Evolutionary conservation across 768 basidiomycete species (phyloP), one percentile per base, ranked within the genome.

Genomic region (Tricholoma hemisulphureum): DNA sequence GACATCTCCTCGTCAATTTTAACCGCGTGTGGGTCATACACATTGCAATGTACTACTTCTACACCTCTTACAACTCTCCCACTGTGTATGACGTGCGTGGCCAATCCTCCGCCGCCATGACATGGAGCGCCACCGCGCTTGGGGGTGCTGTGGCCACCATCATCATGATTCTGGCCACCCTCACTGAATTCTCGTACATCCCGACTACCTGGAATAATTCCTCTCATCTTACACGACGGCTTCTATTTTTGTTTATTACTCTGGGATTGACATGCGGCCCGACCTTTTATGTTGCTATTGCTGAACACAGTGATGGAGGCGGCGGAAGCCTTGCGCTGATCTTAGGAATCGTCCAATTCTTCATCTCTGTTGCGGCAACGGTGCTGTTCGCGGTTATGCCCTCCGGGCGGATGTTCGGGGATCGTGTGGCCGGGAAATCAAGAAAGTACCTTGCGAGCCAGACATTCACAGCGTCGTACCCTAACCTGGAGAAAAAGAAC

Each of bases 21-120:
- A 98, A 98, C 77, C 92, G 96, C 48, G 93, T 99, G 65, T 99
- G 97, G 95, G 94, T 98, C 73, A 89, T 96, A 61, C 97, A 98
- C 75, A 79, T 99, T 58, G 85, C 95, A 29, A 74, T 98, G 69
- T 98, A 89, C 80, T 98, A 89, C 84, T 98, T 88, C 76, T 98
- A 97, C 77, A 98, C 95, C 18, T 81, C 96, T 35, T 97, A 82
- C 79, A 98, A 98, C 74, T 89, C 95, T 14, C 93, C 93, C 1
- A 85, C 82, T 32, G 79, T 98, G 65, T 99, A 98, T 69, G 79
- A 80, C 24, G 73, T 82, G 55, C 75, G 77, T 26, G 78, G 78
- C 18, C 74, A 78, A 6, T 76, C 79, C 11, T 82, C 88, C 3
- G 82, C 87, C 10, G 90, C 97, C 11, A 83, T 98, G 82, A 81